Base-by-base conservation (phyloP, 1,284 basidiomycete genomes). In the Golubevia sp. region DNA sequence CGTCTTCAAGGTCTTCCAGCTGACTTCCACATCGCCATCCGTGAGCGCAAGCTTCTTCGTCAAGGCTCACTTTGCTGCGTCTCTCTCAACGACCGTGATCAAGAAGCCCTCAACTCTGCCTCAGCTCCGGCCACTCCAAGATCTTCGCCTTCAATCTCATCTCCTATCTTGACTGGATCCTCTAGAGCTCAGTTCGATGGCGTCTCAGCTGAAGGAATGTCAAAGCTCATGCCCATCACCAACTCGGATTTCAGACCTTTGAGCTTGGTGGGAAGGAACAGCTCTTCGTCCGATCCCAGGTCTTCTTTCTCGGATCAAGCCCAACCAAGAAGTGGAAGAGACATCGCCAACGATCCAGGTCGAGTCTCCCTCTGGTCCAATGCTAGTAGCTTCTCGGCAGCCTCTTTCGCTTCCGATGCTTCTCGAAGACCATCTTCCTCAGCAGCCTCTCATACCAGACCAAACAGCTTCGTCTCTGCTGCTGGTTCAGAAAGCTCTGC, bases 1-100 rank as follows among this genome's bases (percentile, higher is more conserved):
- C 53, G 61, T 23, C 58, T 66, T 38, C 24, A 38, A 18, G 62
- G 62, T 7, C 62, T 66, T 25, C 64, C 64, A n/a, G 26, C 58
- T 23, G 61, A 49, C 20, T 59, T 66, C 20, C 30, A 30, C 27
- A 49, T 66, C 6, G 64, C 64, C 30, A 52, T 38, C 8, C 55
- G 64, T 21, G 56, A 63, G 24, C 38, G 64, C 5, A 26, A 54
- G 4, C 48, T 66, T 18, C 30, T 66, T 18, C 61, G 57, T 18
- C 55, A 66, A 59, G 64, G 64, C 30, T 27, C 24, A 3, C 27
- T 66, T 15, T 44, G 55, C 13, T 56, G 54, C n/a, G 55, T 66
- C 21, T 44, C n/a, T 50, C 38, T 44, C 38, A 44, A 44, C 38
- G 38, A 44, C 13, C 38, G 38, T 44, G 38, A 44, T 13, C 38